Percentiles rank a stretch among this genome's conserved stretches.
Conservation (phyloP, 768 basidiomycete species). For the Pleurotus pulmonarius region DNA sequence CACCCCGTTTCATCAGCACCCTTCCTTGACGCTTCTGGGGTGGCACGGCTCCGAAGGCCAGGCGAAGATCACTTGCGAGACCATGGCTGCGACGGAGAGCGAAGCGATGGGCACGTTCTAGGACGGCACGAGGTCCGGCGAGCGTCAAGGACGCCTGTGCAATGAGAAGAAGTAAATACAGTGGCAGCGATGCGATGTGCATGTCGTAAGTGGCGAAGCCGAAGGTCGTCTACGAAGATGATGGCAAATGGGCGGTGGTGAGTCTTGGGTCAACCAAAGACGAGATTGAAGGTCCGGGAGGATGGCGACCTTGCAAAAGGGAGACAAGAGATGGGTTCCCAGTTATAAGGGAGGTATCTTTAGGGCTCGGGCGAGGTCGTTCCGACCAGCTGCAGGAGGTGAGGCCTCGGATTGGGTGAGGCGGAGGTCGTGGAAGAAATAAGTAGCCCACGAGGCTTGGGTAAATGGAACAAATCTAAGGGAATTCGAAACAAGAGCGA, state of each 20-base stretch:
- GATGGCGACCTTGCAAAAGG: constrained; percentile 6
- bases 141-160: constrained; percentile 25
- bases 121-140: constrained; percentile 34
- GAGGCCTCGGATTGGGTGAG: constrained; percentile 14
- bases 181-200: constrained; percentile 26
- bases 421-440: neutral
- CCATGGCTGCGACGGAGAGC: constrained; percentile 56
- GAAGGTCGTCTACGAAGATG: neutral
- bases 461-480: neutral
- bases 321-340: constrained; percentile 13
- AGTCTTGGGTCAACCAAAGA: constrained; percentile 10
- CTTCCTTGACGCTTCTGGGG: constrained; percentile 31
- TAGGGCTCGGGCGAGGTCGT: constrained; percentile 12
- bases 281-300: constrained; percentile 17
- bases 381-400: constrained; percentile 20
- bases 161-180: constrained; percentile 33
- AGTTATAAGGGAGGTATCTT: constrained; percentile 13
- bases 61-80: constrained; percentile 66
- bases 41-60: constrained; percentile 57
- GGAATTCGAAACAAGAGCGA: neutral
- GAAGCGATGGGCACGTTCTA: constrained; percentile 46
- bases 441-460: neutral
- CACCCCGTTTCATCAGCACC: constrained; percentile 16
- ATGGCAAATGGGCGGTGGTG: neutral
- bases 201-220: constrained; percentile 18